Conservation (phyloP, 805 yeast genomes). For the Candida pini region DNA sequence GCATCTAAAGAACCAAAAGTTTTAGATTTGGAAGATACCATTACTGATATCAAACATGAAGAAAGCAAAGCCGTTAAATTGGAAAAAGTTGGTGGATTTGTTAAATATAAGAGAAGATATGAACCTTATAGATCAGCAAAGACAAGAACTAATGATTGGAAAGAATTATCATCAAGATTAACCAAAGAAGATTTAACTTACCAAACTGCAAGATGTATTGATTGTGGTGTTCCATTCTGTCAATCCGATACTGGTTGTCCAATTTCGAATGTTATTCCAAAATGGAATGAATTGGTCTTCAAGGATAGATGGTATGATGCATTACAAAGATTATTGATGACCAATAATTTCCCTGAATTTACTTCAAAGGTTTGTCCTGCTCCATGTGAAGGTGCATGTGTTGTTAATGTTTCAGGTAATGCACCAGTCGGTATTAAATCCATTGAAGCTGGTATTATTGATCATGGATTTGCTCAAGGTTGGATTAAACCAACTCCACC, state of each 20-base stretch:
- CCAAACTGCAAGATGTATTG: constrained; percentile 98
- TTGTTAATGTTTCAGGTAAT: constrained; percentile 77
- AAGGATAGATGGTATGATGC: constrained; percentile 94
- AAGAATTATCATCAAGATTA: constrained; percentile 76
- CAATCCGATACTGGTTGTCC: constrained; percentile 98
- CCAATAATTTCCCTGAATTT: constrained; percentile 97
- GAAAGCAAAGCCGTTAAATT: constrained; percentile 58
- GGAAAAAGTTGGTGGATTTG: constrained; percentile 85
- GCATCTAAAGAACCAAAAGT: constrained; percentile 69
- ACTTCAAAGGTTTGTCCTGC: constrained; percentile 99
- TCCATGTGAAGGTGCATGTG: constrained; percentile 96
- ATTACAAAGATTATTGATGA: constrained; percentile 83
- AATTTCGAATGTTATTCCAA: constrained; percentile 92
- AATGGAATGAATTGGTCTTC: constrained; percentile 96
- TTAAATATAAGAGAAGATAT: constrained; percentile 85
- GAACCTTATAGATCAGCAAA: constrained; percentile 80
- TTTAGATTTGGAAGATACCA: constrained; percentile 83
- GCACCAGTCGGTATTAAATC: constrained; percentile 97
- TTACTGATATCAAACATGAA: constrained; percentile 62
- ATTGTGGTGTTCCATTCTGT: constrained; percentile 99
- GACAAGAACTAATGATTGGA: constrained; percentile 83
- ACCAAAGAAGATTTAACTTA: constrained; percentile 79
- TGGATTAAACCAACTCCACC: constrained; percentile 92
- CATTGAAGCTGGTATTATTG: constrained; percentile 93
- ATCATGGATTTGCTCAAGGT: constrained; percentile 92